Percentiles rank a stretch among this genome's conserved stretches.
phyloP scores from a whole-genome alignment of 1,284 basidiomycete species.

The Inonotus obliquus region DNA sequence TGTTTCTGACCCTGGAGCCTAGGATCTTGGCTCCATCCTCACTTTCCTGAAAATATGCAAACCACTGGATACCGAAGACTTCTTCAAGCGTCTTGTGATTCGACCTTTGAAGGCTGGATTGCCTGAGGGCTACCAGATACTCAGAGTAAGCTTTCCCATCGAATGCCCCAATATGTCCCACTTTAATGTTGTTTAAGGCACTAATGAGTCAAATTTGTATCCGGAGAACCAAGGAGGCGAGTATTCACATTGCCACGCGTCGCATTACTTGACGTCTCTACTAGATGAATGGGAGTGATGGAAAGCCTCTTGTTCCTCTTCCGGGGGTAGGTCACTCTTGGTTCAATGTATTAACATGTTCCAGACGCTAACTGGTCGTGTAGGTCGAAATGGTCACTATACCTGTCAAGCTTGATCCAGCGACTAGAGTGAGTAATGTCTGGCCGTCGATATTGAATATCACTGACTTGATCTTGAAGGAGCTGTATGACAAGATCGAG shows the following conservation, averaged over 20 bases:
- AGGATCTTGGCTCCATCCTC: conserved; percentile 84
- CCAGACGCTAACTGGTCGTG: background rate
- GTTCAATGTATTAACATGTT: background rate
- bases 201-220: conserved; percentile 83
- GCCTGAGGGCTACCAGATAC: conserved; percentile 59
- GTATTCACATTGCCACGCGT: conserved; percentile 14
- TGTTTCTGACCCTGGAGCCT: conserved; percentile 1
- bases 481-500: conserved; percentile 74
- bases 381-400: conserved; percentile 70
- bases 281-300: conserved; percentile 78
- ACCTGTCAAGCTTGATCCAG: conserved; percentile 62
- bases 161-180: background rate
- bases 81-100: conserved; percentile 72
- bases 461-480: conserved; percentile 31
- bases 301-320: conserved; percentile 67
- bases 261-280: conserved; percentile 9
- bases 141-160: conserved; percentile 47
- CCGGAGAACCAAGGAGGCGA: conserved; percentile 80
- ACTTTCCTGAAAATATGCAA: conserved; percentile 77
- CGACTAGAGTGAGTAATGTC: conserved; percentile 52
- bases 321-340: conserved; percentile 54
- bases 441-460: background rate
- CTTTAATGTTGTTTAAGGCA: conserved; percentile 40
- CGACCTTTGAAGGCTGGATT: conserved; percentile 69
- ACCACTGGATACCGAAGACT: conserved; percentile 77